These are phyloP conservation scores for Colletotrichum magnum DNA, from an alignment of 2,329 filamentous ascomycete species.

Conservation along the genomic window DNA sequence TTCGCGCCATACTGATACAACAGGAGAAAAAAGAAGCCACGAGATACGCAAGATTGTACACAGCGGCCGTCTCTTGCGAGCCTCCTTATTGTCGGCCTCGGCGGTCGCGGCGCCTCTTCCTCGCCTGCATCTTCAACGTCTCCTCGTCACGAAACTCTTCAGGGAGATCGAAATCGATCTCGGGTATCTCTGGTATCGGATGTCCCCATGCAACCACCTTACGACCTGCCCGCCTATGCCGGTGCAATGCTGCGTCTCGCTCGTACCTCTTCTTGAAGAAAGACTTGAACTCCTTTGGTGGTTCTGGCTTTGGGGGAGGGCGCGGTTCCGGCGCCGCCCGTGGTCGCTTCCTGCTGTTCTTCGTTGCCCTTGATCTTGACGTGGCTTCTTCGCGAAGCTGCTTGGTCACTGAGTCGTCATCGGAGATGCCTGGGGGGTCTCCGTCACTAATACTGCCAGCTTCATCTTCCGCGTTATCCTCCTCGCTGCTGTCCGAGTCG, in stretches of 20 bases:
- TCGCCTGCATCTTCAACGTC: constrained; percentile 69
- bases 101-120: constrained; percentile 74
- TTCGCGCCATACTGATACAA: constrained; percentile 26
- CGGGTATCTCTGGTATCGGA: constrained; percentile 79
- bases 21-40: constrained; percentile 2
- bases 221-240: constrained; percentile 77
- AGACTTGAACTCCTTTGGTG: constrained; percentile 79
- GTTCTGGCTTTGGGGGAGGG: constrained; percentile 52
- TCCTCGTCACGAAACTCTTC: constrained; percentile 72
- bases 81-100: constrained; percentile 60
- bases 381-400: constrained; percentile 82
- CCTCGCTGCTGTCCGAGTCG: constrained; percentile 49
- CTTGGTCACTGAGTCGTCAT: constrained; percentile 79
- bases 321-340: constrained; percentile 41
- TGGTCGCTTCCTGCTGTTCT: constrained; percentile 48
- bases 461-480: constrained; percentile 48
- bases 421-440: constrained; percentile 69
- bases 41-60: constrained; percentile 16
- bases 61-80: background rate
- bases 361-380: constrained; percentile 62
- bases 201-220: constrained; percentile 86
- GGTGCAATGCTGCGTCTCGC: constrained; percentile 83
- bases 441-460: constrained; percentile 45
- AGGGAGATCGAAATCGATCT: constrained; percentile 82
- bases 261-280: constrained; percentile 88